Percentiles rank a stretch among this genome's conserved stretches.
Evolutionary conservation across 108 stramenopile species (phyloP).

Genomic region (Skeletonema grethae): DNA sequence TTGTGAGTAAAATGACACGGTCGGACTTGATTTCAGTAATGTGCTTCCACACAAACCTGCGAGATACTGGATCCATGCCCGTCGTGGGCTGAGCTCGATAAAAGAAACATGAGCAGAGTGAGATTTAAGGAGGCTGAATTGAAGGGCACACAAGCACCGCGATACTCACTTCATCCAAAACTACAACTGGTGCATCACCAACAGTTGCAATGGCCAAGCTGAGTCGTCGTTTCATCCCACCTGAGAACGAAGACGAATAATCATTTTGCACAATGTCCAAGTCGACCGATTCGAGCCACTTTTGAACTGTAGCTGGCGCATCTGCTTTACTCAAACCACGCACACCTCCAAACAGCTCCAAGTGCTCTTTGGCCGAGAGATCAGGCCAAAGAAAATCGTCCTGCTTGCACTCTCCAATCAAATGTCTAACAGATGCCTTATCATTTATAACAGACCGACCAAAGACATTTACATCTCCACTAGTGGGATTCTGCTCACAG

Average conservation of each 20-base stretch:
- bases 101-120: neutral
- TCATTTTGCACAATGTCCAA: slow-evolving; percentile 41
- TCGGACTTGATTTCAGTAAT: slow-evolving; percentile 55
- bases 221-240: slow-evolving; percentile 92
- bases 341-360: slow-evolving; percentile 83
- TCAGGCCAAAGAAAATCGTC: slow-evolving; percentile 85
- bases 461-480: slow-evolving; percentile 60
- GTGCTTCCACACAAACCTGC: slow-evolving; percentile 71
- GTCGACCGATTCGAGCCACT: slow-evolving; percentile 55
- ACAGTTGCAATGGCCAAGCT: slow-evolving; percentile 79
- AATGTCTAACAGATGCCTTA: slow-evolving; percentile 21
- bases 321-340: slow-evolving; percentile 44
- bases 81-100: slow-evolving; percentile 58
- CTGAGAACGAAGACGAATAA: slow-evolving; percentile 48
- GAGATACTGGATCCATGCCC: slow-evolving; percentile 88
- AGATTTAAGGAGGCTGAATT: neutral
- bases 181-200: slow-evolving; percentile 72
- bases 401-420: slow-evolving; percentile 80
- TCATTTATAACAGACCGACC: slow-evolving; percentile 45
- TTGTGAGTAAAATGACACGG: slow-evolving; percentile 84
- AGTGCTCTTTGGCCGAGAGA: slow-evolving; percentile 84
- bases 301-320: slow-evolving; percentile 26
- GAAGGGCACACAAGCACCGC: neutral
- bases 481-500: slow-evolving; percentile 66
- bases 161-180: slow-evolving; percentile 67